phyloP scores from a whole-genome alignment of 83 land plant genomes.

The Picea mariana region DNA sequence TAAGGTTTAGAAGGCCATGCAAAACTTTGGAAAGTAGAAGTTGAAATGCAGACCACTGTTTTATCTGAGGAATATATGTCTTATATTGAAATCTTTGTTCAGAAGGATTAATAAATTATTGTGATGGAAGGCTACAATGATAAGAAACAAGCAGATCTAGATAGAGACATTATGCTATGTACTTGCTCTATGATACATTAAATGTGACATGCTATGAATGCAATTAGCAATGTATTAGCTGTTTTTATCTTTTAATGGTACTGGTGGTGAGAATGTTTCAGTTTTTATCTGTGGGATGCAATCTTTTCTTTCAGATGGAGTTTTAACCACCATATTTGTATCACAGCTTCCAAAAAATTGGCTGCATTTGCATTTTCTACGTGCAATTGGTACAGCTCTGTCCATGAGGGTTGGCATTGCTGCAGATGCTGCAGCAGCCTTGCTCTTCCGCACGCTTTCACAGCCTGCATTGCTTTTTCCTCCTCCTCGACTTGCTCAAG shows the following conservation, averaged over 20 bases:
- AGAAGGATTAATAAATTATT: background rate
- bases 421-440: constrained; percentile 97
- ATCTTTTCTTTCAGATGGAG: background rate
- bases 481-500: constrained; percentile 79
- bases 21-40: background rate
- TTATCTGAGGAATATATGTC: background rate
- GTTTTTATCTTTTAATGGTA: background rate
- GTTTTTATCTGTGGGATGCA: background rate
- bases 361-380: constrained; percentile 90
- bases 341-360: constrained; percentile 88
- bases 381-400: constrained; percentile 92
- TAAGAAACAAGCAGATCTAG: background rate
- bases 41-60: background rate
- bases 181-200: background rate
- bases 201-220: background rate
- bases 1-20: background rate
- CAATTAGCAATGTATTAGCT: background rate
- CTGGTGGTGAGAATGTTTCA: background rate
- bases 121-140: background rate
- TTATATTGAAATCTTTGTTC: too few species aligned
- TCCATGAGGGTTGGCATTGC: constrained; percentile 90
- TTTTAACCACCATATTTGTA: background rate
- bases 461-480: constrained; percentile 94
- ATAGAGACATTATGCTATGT: background rate
- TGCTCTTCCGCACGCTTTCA: constrained; percentile 87